Evolutionary conservation across 306 rosid genomes (phyloP).

Genomic region (Oemleria cerasiformis): DNA sequence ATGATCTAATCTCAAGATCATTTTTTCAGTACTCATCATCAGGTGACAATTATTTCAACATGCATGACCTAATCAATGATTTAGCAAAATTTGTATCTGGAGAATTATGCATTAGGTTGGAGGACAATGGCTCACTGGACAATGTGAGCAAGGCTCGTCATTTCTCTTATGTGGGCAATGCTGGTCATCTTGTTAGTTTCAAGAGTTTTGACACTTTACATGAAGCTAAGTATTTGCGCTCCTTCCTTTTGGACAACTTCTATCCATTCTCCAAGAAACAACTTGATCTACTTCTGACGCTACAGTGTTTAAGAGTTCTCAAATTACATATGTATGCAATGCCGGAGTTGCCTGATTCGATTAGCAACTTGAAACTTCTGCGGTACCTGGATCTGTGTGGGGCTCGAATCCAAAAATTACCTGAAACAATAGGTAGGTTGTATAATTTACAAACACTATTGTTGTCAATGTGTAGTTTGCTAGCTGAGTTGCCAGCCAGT

Average conservation of each 20-base stretch:
- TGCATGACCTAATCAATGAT: conserved; percentile 8
- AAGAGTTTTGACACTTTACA: neutral
- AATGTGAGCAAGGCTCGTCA: neutral
- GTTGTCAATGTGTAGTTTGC: neutral
- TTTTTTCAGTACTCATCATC: conserved; percentile 7
- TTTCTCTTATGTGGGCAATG: neutral
- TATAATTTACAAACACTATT: conserved; percentile 9
- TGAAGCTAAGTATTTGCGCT: neutral
- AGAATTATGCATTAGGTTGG: neutral
- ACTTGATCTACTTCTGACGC: neutral
- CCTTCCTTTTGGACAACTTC: neutral
- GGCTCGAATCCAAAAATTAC: neutral
- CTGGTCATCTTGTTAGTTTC: no score
- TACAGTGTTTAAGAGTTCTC: neutral
- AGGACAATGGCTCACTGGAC: neutral
- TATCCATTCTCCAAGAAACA: neutral
- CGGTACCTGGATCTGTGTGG: conserved; percentile 1
- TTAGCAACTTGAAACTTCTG: neutral
- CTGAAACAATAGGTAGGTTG: neutral
- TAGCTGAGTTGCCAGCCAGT: conserved; percentile 4
- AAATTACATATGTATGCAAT: neutral
- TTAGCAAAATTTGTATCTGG: conserved; percentile 5
- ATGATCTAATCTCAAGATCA: conserved; percentile 29
- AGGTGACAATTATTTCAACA: neutral
- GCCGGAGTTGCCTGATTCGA: neutral